phyloP scores from a whole-genome alignment of 768 basidiomycete genomes.

The Panellus pusillus region DNA sequence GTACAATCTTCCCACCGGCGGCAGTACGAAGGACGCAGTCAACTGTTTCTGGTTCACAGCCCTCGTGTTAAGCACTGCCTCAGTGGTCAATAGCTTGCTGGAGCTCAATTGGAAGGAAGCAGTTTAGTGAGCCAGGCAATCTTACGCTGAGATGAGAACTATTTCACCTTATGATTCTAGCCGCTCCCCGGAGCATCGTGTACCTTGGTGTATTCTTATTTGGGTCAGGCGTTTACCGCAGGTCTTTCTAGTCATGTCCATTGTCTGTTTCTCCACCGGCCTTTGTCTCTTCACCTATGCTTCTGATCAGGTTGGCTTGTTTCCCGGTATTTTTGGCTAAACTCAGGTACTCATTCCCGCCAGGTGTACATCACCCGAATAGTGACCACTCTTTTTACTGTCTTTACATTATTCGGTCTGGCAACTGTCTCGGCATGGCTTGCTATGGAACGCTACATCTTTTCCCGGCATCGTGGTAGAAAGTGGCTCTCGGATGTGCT shows the following conservation, averaged over 20 bases:
- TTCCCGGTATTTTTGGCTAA: neutral
- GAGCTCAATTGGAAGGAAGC: conserved; percentile 81
- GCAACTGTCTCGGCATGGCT: conserved; percentile 75
- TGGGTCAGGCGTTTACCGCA: conserved; percentile 86
- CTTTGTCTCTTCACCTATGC: conserved; percentile 78
- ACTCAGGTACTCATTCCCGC: neutral
- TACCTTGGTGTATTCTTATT: conserved; percentile 82
- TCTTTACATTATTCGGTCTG: conserved; percentile 71
- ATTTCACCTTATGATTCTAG: conserved; percentile 30
- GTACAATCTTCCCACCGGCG: conserved; percentile 37
- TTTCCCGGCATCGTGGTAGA: conserved; percentile 58
- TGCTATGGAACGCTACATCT: conserved; percentile 67
- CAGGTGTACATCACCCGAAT: conserved; percentile 64
- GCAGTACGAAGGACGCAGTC: conserved; percentile 47
- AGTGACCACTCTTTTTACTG: conserved; percentile 77
- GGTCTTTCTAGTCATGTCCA: conserved; percentile 81
- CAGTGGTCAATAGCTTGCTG: conserved; percentile 73
- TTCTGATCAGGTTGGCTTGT: conserved; percentile 56
- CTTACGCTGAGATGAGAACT: neutral
- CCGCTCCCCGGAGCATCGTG: conserved; percentile 72
- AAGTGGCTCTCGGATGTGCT: conserved; percentile 71
- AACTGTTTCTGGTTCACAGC: conserved; percentile 77
- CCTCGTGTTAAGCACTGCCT: conserved; percentile 73
- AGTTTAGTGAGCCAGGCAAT: conserved; percentile 62
- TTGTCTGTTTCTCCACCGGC: conserved; percentile 80